A percentile compares a stretch with the other conserved stretches of the same genome.
phyloP scores from a whole-genome alignment of 306 rosid species.

The Citrullus colocynthis region DNA sequence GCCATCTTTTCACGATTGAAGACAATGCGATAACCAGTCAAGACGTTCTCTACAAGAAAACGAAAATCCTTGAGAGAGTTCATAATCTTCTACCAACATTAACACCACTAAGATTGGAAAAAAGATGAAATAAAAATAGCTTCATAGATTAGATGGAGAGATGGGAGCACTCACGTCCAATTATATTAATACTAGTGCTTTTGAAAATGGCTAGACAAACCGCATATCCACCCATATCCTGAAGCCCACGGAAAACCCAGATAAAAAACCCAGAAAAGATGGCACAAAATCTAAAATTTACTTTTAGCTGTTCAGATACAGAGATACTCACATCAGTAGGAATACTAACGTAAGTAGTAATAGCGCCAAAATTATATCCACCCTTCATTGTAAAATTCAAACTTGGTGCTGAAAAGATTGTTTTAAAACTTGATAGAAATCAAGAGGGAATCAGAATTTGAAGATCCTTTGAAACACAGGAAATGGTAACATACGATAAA shows the following conservation, averaged over 20 bases:
- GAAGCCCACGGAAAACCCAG: slow-evolving; percentile 8
- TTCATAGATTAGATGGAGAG: too few relatives aligned
- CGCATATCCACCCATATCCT: slow-evolving; percentile 17
- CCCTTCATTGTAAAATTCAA: slow-evolving; percentile 66
- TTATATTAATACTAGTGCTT: slow-evolving; percentile 41
- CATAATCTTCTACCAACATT: not conserved
- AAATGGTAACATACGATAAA: not conserved
- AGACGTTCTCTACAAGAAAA: slow-evolving; percentile 62
- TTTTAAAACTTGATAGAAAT: slow-evolving; percentile 30
- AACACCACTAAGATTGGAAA: not conserved
- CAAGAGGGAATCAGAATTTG: not conserved
- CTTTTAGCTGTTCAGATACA: too few relatives aligned
- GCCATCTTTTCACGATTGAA: slow-evolving; percentile 66
- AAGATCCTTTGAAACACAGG: not conserved
- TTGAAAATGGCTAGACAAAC: slow-evolving; percentile 45
- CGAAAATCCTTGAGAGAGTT: not conserved
- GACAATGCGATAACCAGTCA: slow-evolving; percentile 61
- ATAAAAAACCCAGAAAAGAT: too few relatives aligned
- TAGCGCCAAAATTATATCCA: slow-evolving; percentile 32
- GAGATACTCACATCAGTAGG: slow-evolving; percentile 12
- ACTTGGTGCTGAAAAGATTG: slow-evolving; percentile 10
- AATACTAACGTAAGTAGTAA: slow-evolving; percentile 12
- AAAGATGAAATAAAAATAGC: not conserved
- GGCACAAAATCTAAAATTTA: not conserved
- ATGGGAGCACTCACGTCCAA: slow-evolving; percentile 66